These are phyloP conservation scores for Agaricus blazei DNA, from an alignment of 768 basidiomycete genomes.

Conservation along the genomic window DNA sequence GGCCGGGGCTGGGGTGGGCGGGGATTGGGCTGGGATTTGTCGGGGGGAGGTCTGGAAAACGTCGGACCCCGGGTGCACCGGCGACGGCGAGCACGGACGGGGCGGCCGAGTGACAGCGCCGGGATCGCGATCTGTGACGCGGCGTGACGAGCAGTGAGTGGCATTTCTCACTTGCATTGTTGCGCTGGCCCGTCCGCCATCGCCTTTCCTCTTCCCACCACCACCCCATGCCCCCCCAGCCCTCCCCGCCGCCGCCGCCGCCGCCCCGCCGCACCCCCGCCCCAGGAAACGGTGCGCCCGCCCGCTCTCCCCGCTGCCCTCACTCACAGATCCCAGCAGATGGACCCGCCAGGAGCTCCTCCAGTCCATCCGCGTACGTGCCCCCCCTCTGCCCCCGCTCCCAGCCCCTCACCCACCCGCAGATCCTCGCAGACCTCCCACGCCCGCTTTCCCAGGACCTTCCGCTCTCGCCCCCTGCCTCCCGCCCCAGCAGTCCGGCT, in stretches of 20 bases:
- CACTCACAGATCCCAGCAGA: constrained; percentile 31
- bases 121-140: background rate
- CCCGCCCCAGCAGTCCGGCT: constrained; percentile 43
- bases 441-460: constrained; percentile 38
- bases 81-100: constrained; percentile 6
- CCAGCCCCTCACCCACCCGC: constrained; percentile 6
- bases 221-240: constrained; percentile 24
- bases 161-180: constrained; percentile 30
- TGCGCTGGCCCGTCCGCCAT: constrained; percentile 34
- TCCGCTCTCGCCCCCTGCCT: constrained; percentile 48
- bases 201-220: constrained; percentile 43
- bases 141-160: constrained; percentile 6
- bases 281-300: constrained; percentile 30
- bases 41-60: background rate
- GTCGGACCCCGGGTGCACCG: background rate
- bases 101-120: background rate
- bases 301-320: constrained; percentile 9
- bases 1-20: background rate
- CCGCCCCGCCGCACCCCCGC: constrained; percentile 17
- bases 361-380: constrained; percentile 40
- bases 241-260: constrained; percentile 12
- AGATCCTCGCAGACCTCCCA: constrained; percentile 38
- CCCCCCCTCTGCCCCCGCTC: background rate
- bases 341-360: constrained; percentile 48
- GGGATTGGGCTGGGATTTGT: background rate